phyloP scores from a whole-genome alignment of 176 grass and related monocot species.

The Oryza officinalis region DNA sequence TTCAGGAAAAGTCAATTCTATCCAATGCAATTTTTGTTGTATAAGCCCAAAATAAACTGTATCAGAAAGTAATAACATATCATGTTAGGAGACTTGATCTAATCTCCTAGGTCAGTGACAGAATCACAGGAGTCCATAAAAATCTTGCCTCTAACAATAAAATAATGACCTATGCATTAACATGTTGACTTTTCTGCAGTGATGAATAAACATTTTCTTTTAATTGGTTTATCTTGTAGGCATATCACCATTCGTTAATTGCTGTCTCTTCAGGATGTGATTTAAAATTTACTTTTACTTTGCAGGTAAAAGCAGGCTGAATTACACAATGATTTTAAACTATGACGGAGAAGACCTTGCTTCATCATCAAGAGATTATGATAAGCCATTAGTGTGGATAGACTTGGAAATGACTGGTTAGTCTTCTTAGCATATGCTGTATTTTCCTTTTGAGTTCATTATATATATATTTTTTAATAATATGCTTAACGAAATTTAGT shows the following conservation, averaged over 20 bases:
- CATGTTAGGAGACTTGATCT: too few species aligned
- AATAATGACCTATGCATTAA: background rate
- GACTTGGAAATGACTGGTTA: slow-evolving; percentile 90
- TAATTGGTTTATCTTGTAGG: background rate
- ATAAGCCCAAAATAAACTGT: background rate
- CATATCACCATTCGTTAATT: background rate
- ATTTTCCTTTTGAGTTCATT: slow-evolving; percentile 3
- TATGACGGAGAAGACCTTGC: slow-evolving; percentile 34
- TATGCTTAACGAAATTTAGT: background rate
- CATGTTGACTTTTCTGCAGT: slow-evolving; percentile 5
- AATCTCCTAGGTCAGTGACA: background rate
- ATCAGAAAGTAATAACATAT: background rate
- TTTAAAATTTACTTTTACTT: slow-evolving; percentile 7
- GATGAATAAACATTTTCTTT: background rate
- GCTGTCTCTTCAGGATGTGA: background rate
- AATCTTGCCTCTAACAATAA: background rate
- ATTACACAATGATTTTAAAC: slow-evolving; percentile 30
- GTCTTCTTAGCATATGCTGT: background rate
- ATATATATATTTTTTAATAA: slow-evolving; percentile 1
- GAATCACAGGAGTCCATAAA: slow-evolving; percentile 12
- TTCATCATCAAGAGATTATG: slow-evolving; percentile 50
- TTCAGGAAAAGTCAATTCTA: background rate
- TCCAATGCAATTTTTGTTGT: background rate
- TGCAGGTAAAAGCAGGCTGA: slow-evolving; percentile 39
- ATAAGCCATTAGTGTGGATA: slow-evolving; percentile 78